Base-by-base conservation (phyloP, 1,284 basidiomycete genomes). In the Ganoderma resinaceum region DNA sequence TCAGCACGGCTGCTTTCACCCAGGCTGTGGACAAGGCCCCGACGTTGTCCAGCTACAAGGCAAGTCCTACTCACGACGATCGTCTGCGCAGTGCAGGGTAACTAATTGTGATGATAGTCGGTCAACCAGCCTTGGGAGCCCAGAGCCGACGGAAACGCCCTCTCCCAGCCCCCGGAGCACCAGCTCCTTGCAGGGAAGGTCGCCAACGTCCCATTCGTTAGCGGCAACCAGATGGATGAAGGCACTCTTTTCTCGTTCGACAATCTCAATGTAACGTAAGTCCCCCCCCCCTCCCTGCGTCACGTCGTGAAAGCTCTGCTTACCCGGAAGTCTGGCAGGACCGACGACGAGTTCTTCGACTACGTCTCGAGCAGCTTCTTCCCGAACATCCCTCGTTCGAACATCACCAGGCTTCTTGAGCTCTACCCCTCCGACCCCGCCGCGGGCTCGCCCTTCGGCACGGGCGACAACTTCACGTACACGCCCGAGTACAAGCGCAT, bases 401-500 rank as follows among this genome's bases (percentile, higher is more conserved):
- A 66, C 23, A 69, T 70, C 2, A 49, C 33, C 0, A 66, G 62
- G 23, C 11, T 68, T 3, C 61, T 70, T 0, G 61, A 62, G 81
- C 72, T 79, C 82, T 55, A 82, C 84, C 66, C 80, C 76, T 68
- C 71, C 0, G 82, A 86, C 62, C 76, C 82, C n/a, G 76, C 76
- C 0, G 71, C 82, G 71, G 86, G 87, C 2, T 87, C 87, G 0
- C 87, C 87, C 0, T 89, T 82, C 68, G 78, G 79, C 57, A 88
- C 87, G 0, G 82, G 84, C 0, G 69, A 78, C 40, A 57, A 79
- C 0, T 84, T 86, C 66, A 78, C 78, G 0, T 70, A 86, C 23
- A 80, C 82, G 0, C 83, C 83, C 0, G 80, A 87, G 63, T 87
- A 79, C 78, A 86, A 88, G 76, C 79, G 87, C n/a, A 75, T 88